Conservation (phyloP, 1,139 yeast species). For the Trichomonascaceae sp. region DNA sequence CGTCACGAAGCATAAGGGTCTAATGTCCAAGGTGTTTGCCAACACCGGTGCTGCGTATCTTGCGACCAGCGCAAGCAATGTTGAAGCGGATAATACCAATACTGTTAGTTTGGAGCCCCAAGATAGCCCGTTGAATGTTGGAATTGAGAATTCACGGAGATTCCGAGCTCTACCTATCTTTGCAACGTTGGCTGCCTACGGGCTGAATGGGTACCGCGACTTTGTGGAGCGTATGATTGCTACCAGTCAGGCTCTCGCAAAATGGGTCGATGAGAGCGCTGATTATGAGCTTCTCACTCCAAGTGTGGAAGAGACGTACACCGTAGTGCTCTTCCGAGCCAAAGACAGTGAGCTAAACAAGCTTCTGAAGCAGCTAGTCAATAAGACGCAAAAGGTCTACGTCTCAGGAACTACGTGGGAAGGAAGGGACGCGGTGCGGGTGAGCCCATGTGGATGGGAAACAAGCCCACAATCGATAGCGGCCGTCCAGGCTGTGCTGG, state of each 20-base stretch:
- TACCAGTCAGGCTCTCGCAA: constrained; percentile 12
- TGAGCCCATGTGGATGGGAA: constrained; percentile 19
- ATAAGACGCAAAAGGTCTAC: constrained; percentile 10
- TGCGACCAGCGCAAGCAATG: constrained; percentile 4
- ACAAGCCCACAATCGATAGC: background rate
- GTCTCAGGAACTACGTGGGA: constrained; percentile 15
- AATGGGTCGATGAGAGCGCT: constrained; percentile 8
- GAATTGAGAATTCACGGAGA: constrained; percentile 18
- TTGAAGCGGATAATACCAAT: background rate
- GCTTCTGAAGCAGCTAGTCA: constrained; percentile 9
- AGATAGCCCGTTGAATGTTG: constrained; percentile 13
- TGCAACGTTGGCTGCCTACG: constrained; percentile 16
- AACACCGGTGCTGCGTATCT: constrained; percentile 19
- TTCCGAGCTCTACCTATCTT: constrained; percentile 18
- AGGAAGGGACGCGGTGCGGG: constrained; percentile 13
- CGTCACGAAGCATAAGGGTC: constrained; percentile 9
- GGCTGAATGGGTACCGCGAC: constrained; percentile 12
- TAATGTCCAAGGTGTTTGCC: constrained; percentile 12
- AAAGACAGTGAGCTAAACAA: constrained; percentile 7
- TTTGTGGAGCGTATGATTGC: constrained; percentile 12
- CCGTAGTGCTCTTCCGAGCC: constrained; percentile 15
- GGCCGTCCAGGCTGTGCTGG: background rate
- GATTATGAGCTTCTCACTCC: constrained; percentile 12
- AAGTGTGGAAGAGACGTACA: constrained; percentile 8
- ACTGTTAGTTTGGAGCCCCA: constrained; percentile 1